phyloP scores from a whole-genome alignment of 2,329 filamentous ascomycete species.

The Venturiaceae sp. region DNA sequence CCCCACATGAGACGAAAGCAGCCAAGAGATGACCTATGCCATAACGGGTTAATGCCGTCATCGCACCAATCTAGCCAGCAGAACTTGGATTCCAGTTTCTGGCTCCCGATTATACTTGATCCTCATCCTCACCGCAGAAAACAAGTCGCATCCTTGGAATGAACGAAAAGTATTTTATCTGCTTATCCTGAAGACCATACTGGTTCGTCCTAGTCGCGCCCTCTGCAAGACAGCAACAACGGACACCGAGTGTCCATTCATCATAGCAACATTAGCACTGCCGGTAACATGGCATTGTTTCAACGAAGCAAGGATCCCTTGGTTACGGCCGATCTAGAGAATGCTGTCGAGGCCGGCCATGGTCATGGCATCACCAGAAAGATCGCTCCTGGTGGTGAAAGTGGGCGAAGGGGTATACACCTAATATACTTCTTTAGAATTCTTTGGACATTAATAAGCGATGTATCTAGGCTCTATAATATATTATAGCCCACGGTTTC shows the following conservation, averaged over 20 bases:
- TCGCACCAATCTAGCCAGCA: constrained; percentile 1
- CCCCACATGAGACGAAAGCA: too few species aligned
- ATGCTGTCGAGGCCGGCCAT: background rate
- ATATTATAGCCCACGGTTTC: constrained; percentile 40
- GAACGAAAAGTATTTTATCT: background rate
- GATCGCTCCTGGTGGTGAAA: constrained; percentile 7
- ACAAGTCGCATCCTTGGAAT: background rate
- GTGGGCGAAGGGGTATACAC: constrained; percentile 1
- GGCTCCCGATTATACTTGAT: background rate
- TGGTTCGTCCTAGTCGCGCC: too few species aligned
- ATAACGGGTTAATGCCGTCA: constrained; percentile 9
- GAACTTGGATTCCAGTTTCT: background rate
- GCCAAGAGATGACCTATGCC: too few species aligned
- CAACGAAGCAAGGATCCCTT: too few species aligned
- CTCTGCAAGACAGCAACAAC: too few species aligned
- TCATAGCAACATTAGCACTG: too few species aligned
- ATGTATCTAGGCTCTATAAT: too few species aligned
- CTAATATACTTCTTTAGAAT: background rate
- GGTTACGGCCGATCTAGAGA: background rate
- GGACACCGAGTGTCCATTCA: too few species aligned
- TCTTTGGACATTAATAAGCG: background rate
- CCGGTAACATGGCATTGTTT: too few species aligned
- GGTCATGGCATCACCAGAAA: too few species aligned
- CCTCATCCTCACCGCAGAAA: background rate
- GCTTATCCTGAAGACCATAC: background rate